Evolutionary conservation across 495 filamentous ascomycete species (phyloP).

Genomic region (Polyplosphaeria fusca): DNA sequence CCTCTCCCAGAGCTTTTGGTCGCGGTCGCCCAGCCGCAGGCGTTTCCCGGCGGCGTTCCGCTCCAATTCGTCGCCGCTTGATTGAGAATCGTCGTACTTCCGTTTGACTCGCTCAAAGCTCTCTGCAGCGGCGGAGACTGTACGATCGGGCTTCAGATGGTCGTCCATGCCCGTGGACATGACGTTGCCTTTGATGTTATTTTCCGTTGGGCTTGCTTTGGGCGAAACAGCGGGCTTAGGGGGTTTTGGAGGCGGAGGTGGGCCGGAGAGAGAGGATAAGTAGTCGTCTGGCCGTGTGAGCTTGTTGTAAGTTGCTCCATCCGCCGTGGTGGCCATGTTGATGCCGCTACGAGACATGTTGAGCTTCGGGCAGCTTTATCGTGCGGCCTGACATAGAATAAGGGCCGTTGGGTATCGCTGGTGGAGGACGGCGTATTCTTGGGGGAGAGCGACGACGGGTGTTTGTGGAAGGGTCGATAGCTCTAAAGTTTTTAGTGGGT

Average conservation of each 20-base stretch:
- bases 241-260: not conserved
- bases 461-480: no score
- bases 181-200: no score
- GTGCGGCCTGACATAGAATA: no score
- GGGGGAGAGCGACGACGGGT: no score
- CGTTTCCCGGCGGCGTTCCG: not conserved
- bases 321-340: constrained; percentile 22
- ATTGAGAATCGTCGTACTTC: constrained; percentile 8
- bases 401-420: no score
- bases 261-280: not conserved
- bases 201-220: no score
- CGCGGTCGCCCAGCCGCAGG: not conserved
- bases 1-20: not conserved
- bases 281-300: constrained; percentile 24
- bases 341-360: constrained; percentile 11
- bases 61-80: not conserved
- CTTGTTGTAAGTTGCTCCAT: constrained; percentile 32
- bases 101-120: constrained; percentile 1
- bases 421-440: no score
- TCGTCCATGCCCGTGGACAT: no score
- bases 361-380: no score
- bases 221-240: not conserved
- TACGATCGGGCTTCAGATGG: no score
- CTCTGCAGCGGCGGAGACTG: not conserved
- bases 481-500: no score